Conservation (phyloP, 306 rosid genomes). For the Citrullus colocynthis region DNA sequence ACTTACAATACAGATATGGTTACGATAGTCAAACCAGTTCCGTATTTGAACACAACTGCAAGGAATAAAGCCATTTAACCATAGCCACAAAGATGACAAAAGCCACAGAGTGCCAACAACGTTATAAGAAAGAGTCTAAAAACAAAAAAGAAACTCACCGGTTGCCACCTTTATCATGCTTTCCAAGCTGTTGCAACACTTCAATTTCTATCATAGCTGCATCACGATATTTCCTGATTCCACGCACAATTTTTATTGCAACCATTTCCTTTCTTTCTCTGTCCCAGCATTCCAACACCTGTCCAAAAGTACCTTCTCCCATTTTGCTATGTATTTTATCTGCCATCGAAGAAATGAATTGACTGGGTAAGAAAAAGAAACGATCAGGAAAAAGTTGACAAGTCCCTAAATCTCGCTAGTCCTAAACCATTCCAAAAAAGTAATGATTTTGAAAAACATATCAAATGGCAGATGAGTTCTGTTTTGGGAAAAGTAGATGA, state of each 20-base stretch:
- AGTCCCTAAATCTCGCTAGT: neutral
- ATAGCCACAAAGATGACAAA: slow-evolving; percentile 21
- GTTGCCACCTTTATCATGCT: slow-evolving; percentile 80
- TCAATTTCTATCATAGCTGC: slow-evolving; percentile 99
- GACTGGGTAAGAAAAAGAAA: neutral
- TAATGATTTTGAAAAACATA: neutral
- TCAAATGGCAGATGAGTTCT: neutral
- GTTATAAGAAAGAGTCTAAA: neutral
- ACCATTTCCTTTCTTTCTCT: slow-evolving; percentile 84
- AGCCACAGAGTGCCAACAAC: neutral
- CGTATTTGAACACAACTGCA: slow-evolving; percentile 99
- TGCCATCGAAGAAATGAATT: slow-evolving; percentile 15
- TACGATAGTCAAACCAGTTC: slow-evolving; percentile 99
- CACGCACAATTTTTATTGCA: slow-evolving; percentile 85
- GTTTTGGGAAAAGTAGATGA: neutral
- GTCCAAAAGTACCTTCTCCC: slow-evolving; percentile 99
- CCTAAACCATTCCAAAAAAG: neutral
- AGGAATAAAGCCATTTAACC: slow-evolving; percentile 88
- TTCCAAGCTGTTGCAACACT: slow-evolving; percentile 78
- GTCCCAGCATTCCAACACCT: slow-evolving; percentile 97
- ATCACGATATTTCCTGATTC: slow-evolving; percentile 75
- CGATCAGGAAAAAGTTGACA: neutral
- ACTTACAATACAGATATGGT: slow-evolving; percentile 99
- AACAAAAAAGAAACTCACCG: slow-evolving; percentile 40
- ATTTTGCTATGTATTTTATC: slow-evolving; percentile 81